Evolutionary conservation across 2,329 filamentous ascomycete species (phyloP).

Genomic region (Colletotrichum lentis): DNA sequence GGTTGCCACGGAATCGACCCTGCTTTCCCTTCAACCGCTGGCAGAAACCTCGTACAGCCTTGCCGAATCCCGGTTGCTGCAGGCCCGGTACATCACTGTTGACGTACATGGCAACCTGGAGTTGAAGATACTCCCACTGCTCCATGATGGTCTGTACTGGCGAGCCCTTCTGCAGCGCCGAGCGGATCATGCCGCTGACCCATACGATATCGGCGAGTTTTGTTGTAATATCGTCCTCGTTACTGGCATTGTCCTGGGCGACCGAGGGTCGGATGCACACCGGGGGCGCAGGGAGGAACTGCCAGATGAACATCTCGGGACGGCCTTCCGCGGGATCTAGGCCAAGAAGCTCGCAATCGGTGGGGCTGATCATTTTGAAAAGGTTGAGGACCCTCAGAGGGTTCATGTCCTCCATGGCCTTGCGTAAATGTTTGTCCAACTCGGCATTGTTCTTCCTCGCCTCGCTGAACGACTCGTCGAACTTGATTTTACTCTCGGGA

Average conservation of each 20-base stretch:
- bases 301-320: conserved; percentile 98
- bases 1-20: conserved; percentile 93
- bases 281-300: conserved; percentile 91
- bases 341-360: conserved; percentile 90
- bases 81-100: conserved; percentile 95
- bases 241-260: conserved; percentile 89
- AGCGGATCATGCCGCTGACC: conserved; percentile 85
- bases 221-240: conserved; percentile 94
- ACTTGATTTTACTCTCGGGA: conserved; percentile 81
- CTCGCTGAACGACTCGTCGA: conserved; percentile 84
- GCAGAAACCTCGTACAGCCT: conserved; percentile 90
- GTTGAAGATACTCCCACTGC: conserved; percentile 95
- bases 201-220: conserved; percentile 97
- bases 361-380: conserved; percentile 84
- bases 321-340: conserved; percentile 86
- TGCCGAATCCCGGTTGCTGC: conserved; percentile 86
- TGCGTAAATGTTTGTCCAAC: conserved; percentile 88
- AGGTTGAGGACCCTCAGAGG: conserved; percentile 88
- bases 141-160: conserved; percentile 92
- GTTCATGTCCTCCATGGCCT: conserved; percentile 93
- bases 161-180: conserved; percentile 82
- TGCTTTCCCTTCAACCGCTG: conserved; percentile 97
- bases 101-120: conserved; percentile 97
- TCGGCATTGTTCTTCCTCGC: conserved; percentile 82
- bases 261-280: conserved; percentile 95